These are phyloP conservation scores for Cyclocybe aegerita DNA, from an alignment of 768 basidiomycete genomes.

Conservation along the genomic window DNA sequence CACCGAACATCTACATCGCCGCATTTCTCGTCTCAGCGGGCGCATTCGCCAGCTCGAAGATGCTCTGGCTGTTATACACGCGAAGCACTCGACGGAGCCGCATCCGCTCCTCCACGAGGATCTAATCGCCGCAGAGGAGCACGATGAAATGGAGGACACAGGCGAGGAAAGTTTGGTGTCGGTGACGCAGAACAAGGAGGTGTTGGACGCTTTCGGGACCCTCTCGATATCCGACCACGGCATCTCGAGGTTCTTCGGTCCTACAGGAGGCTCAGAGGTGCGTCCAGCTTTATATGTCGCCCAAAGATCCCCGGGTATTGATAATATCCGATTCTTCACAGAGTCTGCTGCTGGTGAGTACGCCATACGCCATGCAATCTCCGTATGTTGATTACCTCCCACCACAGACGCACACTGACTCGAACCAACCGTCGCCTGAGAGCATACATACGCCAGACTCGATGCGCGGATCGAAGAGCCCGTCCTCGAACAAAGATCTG, in stretches of 20 bases:
- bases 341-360: constrained; percentile 26
- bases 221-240: constrained; percentile 62
- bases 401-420: constrained; percentile 23
- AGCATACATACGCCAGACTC: constrained; percentile 23
- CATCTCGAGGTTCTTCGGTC: constrained; percentile 63
- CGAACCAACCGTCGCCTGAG: constrained; percentile 19
- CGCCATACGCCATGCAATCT: not conserved
- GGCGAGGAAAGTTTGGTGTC: constrained; percentile 12
- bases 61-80: constrained; percentile 51
- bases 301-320: not conserved
- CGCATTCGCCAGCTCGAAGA: constrained; percentile 64
- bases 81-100: constrained; percentile 47
- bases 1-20: constrained; percentile 65
- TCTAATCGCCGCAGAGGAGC: constrained; percentile 34
- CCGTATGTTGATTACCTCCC: constrained; percentile 21
- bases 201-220: constrained; percentile 61
- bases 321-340: constrained; percentile 8
- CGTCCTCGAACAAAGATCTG: constrained; percentile 25
- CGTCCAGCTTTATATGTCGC: constrained; percentile 20
- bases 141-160: constrained; percentile 26
- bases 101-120: constrained; percentile 62
- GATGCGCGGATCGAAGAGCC: constrained; percentile 15
- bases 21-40: constrained; percentile 49
- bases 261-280: constrained; percentile 69
- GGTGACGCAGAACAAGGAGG: constrained; percentile 27